Conservation (phyloP, 495 filamentous ascomycete species). For the Astrothelium macrocarpum region DNA sequence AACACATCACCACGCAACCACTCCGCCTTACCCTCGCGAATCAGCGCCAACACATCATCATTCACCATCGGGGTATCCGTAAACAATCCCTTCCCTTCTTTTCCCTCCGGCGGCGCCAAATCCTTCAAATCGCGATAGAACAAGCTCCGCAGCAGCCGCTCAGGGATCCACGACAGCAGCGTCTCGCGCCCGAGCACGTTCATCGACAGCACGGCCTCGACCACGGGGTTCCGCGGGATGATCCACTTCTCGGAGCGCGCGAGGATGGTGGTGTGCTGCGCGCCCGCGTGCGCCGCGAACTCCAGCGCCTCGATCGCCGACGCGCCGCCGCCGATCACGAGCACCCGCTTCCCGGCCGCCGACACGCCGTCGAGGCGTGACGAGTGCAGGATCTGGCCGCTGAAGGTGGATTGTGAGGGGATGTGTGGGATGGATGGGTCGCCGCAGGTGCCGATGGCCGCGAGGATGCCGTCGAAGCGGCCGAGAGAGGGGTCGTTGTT, state of each 20-base stretch:
- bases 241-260: slow-evolving; percentile 82
- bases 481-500: slow-evolving; percentile 60
- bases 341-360: slow-evolving; percentile 60
- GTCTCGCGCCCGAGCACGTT: slow-evolving; percentile 78
- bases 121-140: slow-evolving; percentile 82
- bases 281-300: slow-evolving; percentile 59
- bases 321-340: slow-evolving; percentile 70
- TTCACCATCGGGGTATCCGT: slow-evolving; percentile 84
- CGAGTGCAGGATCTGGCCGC: slow-evolving; percentile 62
- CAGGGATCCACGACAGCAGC: slow-evolving; percentile 64
- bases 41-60: slow-evolving; percentile 64
- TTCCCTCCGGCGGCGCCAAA: slow-evolving; percentile 50
- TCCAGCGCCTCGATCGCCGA: slow-evolving; percentile 78
- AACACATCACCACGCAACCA: slow-evolving; percentile 77
- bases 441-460: slow-evolving; percentile 69
- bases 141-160: slow-evolving; percentile 61
- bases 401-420: slow-evolving; percentile 55
- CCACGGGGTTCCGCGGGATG: slow-evolving; percentile 66
- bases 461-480: slow-evolving; percentile 67
- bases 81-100: slow-evolving; percentile 54
- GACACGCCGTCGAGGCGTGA: slow-evolving; percentile 61
- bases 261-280: slow-evolving; percentile 59
- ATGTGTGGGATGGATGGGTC: slow-evolving; percentile 62
- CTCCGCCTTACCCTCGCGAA: slow-evolving; percentile 62
- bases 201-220: slow-evolving; percentile 62